Conservation (phyloP, 495 filamentous ascomycete genomes). For the Aspergillus mulundensis region DNA sequence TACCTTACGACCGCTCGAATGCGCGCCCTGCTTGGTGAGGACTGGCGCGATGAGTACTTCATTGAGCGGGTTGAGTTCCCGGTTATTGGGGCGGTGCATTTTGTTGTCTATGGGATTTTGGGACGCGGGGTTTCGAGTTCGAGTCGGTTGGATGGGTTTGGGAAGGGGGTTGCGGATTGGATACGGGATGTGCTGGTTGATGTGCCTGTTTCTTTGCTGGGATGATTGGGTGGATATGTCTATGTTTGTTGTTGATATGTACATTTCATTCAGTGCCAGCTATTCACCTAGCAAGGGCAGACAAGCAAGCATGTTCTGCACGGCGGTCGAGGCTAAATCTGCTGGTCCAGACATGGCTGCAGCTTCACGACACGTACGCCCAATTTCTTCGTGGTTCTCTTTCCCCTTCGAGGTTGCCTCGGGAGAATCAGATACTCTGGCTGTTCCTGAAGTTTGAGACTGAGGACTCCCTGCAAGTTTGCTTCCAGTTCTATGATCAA, state of each 20-base stretch:
- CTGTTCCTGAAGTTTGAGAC: background rate
- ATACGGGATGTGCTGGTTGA: conserved; percentile 42
- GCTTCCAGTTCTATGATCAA: background rate
- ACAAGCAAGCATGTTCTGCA: conserved; percentile 11
- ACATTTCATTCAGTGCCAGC: too few relatives aligned
- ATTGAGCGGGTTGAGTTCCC: conserved; percentile 48
- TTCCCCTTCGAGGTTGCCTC: too few relatives aligned
- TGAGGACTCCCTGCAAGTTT: background rate
- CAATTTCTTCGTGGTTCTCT: background rate
- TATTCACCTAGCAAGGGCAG: conserved; percentile 12
- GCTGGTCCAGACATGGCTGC: background rate
- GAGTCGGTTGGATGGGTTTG: conserved; percentile 43
- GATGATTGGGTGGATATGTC: background rate
- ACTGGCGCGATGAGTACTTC: conserved; percentile 33
- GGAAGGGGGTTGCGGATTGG: conserved; percentile 51
- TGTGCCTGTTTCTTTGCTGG: conserved; percentile 25
- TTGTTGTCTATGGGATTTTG: conserved; percentile 48
- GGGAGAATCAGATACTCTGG: background rate
- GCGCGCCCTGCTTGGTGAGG: conserved; percentile 30
- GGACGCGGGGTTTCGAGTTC: conserved; percentile 48
- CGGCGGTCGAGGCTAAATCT: background rate
- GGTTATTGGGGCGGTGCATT: conserved; percentile 41
- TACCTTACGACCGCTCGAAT: conserved; percentile 36
- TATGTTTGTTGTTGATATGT: too few relatives aligned
- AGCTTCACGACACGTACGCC: background rate